phyloP scores from a whole-genome alignment of 2,329 filamentous ascomycete genomes.

The Colletotrichum sp. region DNA sequence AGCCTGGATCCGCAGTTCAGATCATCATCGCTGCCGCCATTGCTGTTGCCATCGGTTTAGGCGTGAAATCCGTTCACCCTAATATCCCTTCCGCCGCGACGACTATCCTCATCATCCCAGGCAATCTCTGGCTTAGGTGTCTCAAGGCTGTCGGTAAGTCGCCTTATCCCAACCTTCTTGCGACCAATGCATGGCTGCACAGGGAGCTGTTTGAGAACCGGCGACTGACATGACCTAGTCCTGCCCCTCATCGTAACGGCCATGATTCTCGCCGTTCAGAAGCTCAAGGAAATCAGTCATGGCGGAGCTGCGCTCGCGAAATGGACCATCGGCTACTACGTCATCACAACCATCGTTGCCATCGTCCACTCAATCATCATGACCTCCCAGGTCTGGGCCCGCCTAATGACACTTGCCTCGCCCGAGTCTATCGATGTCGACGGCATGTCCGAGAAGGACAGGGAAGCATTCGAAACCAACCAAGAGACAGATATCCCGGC shows the following conservation, averaged over 20 bases:
- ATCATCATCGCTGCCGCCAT: conserved; percentile 52
- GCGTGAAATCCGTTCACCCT: conserved; percentile 44
- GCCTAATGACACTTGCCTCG: conserved; percentile 43
- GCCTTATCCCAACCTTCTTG: not conserved
- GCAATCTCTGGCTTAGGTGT: conserved; percentile 52
- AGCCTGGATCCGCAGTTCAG: conserved; percentile 50
- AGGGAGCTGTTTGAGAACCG: not conserved
- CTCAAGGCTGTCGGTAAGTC: conserved; percentile 51
- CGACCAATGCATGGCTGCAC: not conserved
- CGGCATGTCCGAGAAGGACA: conserved; percentile 30
- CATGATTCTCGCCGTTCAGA: conserved; percentile 55
- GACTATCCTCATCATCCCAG: conserved; percentile 50
- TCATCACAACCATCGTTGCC: conserved; percentile 53
- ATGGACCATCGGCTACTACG: conserved; percentile 54
- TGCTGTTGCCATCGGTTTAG: conserved; percentile 54
- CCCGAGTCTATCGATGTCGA: conserved; percentile 32
- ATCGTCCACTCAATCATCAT: conserved; percentile 51
- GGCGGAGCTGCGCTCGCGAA: conserved; percentile 47
- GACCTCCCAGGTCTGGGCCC: conserved; percentile 50
- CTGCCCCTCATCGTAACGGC: conserved; percentile 56
- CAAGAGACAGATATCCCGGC: conserved; percentile 38
- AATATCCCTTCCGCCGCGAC: conserved; percentile 45
- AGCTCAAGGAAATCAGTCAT: conserved; percentile 48
- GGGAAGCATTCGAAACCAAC: conserved; percentile 34
- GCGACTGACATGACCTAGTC: conserved; percentile 35